These are phyloP conservation scores for Colletotrichum zoysiae DNA, from an alignment of 2,329 filamentous ascomycete species.

Conservation along the genomic window DNA sequence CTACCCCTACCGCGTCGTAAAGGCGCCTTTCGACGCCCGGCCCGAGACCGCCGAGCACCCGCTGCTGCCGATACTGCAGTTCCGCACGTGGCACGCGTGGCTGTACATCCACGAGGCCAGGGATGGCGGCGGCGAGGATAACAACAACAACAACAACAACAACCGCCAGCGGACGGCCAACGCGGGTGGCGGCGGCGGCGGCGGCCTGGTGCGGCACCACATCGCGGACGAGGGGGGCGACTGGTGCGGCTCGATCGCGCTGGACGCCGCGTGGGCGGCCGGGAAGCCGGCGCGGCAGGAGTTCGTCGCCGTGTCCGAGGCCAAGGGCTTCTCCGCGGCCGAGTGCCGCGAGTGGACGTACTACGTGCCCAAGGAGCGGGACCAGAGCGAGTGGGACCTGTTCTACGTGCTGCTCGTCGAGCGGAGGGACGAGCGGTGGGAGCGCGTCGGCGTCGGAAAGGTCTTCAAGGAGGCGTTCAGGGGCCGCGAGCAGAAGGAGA, in stretches of 20 bases:
- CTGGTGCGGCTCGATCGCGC: neutral
- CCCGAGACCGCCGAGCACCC: neutral
- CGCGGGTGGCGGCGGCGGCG: too few relatives aligned
- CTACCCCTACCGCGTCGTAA: neutral
- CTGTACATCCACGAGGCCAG: neutral
- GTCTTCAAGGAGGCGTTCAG: neutral
- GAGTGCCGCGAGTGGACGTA: neutral
- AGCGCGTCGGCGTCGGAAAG: neutral
- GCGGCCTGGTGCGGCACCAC: neutral
- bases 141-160: too few relatives aligned
- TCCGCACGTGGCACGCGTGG: neutral
- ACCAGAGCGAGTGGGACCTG: neutral
- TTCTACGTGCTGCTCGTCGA: neutral
- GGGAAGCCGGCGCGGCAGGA: neutral
- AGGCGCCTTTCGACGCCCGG: neutral
- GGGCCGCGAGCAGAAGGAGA: neutral
- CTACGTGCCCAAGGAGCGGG: neutral
- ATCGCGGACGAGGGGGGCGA: neutral
- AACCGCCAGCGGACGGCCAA: too few relatives aligned
- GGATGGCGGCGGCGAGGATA: too few relatives aligned
- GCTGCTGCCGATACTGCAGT: neutral
- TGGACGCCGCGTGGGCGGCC: neutral
- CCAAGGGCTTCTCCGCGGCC: neutral
- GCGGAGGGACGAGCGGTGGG: neutral
- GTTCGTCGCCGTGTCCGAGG: neutral